Conservation (phyloP, 2,329 filamentous ascomycete species). For the Aureobasidium musti region DNA sequence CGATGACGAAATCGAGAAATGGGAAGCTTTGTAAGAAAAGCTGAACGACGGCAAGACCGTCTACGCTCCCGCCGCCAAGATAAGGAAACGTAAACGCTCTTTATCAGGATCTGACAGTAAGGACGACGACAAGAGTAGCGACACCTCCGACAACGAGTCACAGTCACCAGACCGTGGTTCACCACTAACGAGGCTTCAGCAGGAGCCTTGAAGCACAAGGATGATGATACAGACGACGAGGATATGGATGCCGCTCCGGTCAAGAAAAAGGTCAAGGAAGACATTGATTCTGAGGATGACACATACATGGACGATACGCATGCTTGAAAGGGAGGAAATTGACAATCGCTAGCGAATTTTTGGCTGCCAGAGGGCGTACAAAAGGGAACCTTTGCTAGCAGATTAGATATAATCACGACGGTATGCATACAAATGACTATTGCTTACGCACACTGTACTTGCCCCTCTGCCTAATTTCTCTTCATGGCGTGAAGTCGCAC, state of each 20-base stretch:
- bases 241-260: neutral
- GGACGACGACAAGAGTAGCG: constrained; percentile 34
- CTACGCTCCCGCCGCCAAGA: constrained; percentile 44
- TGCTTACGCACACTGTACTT: neutral
- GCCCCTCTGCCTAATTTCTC: neutral
- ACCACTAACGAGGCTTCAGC: constrained; percentile 31
- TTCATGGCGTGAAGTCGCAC: neutral
- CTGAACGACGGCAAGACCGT: constrained; percentile 48
- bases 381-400: neutral
- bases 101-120: constrained; percentile 38
- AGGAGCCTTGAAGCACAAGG: neutral
- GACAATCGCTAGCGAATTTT: neutral
- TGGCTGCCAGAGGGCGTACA: neutral
- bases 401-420: constrained; percentile 8
- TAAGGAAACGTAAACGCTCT: constrained; percentile 50
- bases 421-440: constrained; percentile 19
- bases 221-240: neutral
- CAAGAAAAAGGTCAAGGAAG: neutral
- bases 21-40: constrained; percentile 47
- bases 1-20: constrained; percentile 50
- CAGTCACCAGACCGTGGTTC: neutral
- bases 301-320: neutral
- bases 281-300: neutral
- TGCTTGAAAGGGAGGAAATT: neutral
- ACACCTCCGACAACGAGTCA: constrained; percentile 36